phyloP scores from a whole-genome alignment of 371 early-diverging fungal species.

The Fennellomyces sp. region DNA sequence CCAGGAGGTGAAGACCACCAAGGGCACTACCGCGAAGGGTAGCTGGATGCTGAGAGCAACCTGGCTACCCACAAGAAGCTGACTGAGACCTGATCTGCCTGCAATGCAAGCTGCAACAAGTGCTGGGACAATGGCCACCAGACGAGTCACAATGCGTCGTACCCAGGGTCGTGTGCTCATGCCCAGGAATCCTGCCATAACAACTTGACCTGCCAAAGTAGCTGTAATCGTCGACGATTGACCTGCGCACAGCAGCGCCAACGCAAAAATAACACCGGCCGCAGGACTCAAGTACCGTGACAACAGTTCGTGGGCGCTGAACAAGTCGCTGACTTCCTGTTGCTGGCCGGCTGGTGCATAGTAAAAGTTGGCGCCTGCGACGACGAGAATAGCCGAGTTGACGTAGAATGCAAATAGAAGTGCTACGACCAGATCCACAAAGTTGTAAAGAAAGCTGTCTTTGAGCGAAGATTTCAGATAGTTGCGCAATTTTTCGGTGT shows the following conservation, averaged over 20 bases:
- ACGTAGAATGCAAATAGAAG: conserved; percentile 77
- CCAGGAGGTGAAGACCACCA: conserved; percentile 70
- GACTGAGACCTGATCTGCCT: conserved; percentile 67
- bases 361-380: conserved; percentile 79
- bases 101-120: conserved; percentile 67
- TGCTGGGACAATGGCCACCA: conserved; percentile 78
- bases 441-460: conserved; percentile 38
- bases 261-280: conserved; percentile 76
- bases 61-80: conserved; percentile 74
- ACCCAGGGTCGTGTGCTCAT: conserved; percentile 71
- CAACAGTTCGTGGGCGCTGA: conserved; percentile 68
- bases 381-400: conserved; percentile 80
- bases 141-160: conserved; percentile 71
- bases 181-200: conserved; percentile 84
- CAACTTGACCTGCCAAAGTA: conserved; percentile 86
- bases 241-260: conserved; percentile 78
- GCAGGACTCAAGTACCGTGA: conserved; percentile 61
- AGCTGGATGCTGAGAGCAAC: conserved; percentile 79
- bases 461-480: conserved; percentile 21
- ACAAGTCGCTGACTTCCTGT: conserved; percentile 52
- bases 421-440: conserved; percentile 71
- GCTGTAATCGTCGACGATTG: conserved; percentile 84
- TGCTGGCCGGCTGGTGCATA: conserved; percentile 42
- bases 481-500: conserved; percentile 13
- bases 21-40: conserved; percentile 81